Evolutionary conservation across 139 green algal species (phyloP), one percentile per base, ranked within the genome.

Genomic region (Chlorella sorokiniana): DNA sequence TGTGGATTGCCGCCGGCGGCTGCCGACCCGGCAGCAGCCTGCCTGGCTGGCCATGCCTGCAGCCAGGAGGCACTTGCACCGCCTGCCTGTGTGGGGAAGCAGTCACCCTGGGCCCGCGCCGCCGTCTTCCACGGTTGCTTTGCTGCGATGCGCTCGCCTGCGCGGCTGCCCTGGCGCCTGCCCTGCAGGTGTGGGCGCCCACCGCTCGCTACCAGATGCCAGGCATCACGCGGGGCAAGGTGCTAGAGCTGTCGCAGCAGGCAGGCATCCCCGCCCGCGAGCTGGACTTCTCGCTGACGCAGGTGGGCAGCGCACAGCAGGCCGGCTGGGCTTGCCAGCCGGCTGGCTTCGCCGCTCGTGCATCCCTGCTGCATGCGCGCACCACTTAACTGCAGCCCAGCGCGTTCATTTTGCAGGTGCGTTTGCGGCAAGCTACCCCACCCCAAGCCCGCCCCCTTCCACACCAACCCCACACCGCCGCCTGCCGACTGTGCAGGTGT

Each of bases 201-300:
- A 72, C 62, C 6, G 64, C 76, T 29, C 63, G 65, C 38, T 91
- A 93, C 69, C 86, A 89, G 78, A 81, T 95, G 84, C 86, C 79
- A 9, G 92, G 93, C 75, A 94, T 96, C 86, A 96, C 92, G 1
- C 88, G 93, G 4, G 69, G 48, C 4, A 91, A 89, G 9, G 80
- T 94, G 9, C 70, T 96, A 62, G 38, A 81, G 59, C 85, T 95
- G 61, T 90, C 84, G 76, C 25, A 20, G 4, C n/a, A 86, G 51
- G 38, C 85, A 23, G 89, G 85, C 48, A 89, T 94, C 27, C 78
- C 86, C 0, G 33, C 69, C 25, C 45, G 74, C 4, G 91, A 95
- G 82, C 78, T 77, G 23, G 89, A 94, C 87, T 95, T 96, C 56
- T 82, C 84, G 4, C 84, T 95, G 16, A 92, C 91, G 6, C 79